phyloP scores from a whole-genome alignment of 176 grass and related monocot genomes.

The Tuctoria greenei region DNA sequence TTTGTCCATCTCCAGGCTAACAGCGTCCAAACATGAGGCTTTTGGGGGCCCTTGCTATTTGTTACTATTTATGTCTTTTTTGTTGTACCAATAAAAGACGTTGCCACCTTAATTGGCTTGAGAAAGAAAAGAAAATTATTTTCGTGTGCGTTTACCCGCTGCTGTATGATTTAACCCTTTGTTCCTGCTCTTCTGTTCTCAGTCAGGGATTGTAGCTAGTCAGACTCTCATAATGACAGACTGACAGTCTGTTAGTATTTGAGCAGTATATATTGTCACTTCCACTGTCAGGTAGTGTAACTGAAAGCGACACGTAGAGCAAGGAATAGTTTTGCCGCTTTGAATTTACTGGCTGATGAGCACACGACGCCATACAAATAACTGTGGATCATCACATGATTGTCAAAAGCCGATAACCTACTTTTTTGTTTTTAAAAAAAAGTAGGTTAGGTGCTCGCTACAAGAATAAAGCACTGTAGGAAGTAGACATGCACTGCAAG shows the following conservation, averaged over 20 bases:
- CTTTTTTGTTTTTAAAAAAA: no score
- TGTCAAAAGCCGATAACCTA: not conserved
- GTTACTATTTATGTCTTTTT: constrained; percentile 33
- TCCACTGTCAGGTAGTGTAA: constrained; percentile 3
- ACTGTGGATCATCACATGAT: constrained; percentile 34
- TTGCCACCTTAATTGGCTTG: constrained; percentile 40
- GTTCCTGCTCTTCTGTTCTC: constrained; percentile 1
- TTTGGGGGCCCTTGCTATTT: constrained; percentile 58
- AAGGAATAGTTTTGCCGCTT: constrained; percentile 12
- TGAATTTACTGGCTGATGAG: constrained; percentile 28
- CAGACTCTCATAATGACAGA: not conserved
- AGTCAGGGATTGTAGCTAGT: not conserved
- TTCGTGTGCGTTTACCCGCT: not conserved
- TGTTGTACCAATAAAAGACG: constrained; percentile 42
- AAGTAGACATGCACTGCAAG: constrained; percentile 42
- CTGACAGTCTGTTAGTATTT: not conserved
- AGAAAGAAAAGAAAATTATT: not conserved
- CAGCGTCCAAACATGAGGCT: constrained; percentile 60
- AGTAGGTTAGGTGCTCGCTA: constrained; percentile 38
- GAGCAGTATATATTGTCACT: constrained; percentile 3
- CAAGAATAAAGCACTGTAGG: constrained; percentile 27
- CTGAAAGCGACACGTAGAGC: constrained; percentile 5
- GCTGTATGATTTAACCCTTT: not conserved
- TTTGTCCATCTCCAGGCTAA: constrained; percentile 67
- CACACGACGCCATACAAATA: constrained; percentile 41